Evolutionary conservation across 768 basidiomycete genomes (phyloP).

Genomic region (Tylopilus rubrobrunneus): DNA sequence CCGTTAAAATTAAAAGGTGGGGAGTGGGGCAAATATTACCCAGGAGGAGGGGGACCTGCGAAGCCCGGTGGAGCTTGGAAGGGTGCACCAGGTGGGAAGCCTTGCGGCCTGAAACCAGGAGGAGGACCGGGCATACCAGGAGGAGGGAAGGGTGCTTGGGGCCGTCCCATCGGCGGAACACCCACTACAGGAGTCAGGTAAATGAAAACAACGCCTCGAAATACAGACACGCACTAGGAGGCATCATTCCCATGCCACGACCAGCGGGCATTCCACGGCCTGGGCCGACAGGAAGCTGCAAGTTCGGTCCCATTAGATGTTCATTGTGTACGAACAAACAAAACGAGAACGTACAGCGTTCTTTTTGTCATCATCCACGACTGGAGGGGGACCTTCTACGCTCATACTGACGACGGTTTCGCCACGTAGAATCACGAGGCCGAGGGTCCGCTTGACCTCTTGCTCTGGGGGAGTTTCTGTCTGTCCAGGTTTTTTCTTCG

Average conservation of each 20-base stretch:
- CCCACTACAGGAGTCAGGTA: constrained; percentile 43
- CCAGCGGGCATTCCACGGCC: constrained; percentile 96
- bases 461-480: constrained; percentile 70
- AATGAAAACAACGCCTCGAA: constrained; percentile 14
- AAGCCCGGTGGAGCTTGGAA: constrained; percentile 82
- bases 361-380: constrained; percentile 87
- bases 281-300: constrained; percentile 80
- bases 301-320: constrained; percentile 17
- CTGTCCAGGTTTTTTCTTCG: constrained; percentile 87
- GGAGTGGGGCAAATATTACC: constrained; percentile 45
- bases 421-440: constrained; percentile 94
- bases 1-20: background rate
- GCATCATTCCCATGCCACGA: constrained; percentile 95
- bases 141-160: constrained; percentile 62
- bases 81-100: constrained; percentile 78
- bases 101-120: constrained; percentile 80
- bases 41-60: constrained; percentile 78
- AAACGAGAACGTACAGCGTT: constrained; percentile 51
- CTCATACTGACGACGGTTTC: constrained; percentile 94
- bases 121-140: constrained; percentile 87
- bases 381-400: constrained; percentile 94
- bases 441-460: constrained; percentile 94
- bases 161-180: constrained; percentile 57
- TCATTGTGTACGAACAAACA: constrained; percentile 4
- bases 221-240: constrained; percentile 55